phyloP scores from a whole-genome alignment of 2,329 filamentous ascomycete genomes.

The Fusarium scirpi region DNA sequence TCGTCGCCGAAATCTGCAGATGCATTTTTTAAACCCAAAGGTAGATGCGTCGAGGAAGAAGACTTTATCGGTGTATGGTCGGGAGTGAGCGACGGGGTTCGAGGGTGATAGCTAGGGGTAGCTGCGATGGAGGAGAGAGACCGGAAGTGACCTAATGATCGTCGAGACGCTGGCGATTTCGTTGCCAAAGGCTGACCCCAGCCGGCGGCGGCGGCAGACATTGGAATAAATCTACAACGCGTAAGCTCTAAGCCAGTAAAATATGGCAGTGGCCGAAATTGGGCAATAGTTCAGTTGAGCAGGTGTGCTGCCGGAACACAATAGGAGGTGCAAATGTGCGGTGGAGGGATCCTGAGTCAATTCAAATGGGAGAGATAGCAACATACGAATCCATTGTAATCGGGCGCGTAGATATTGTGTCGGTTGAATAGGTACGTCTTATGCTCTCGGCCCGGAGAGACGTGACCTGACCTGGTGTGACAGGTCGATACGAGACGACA shows the following conservation, averaged over 20 bases:
- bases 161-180: slow-evolving; percentile 45
- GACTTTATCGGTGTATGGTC: slow-evolving; percentile 56
- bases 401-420: slow-evolving; percentile 38
- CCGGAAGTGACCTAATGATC: slow-evolving; percentile 63
- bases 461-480: slow-evolving; percentile 44
- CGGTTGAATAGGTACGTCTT: slow-evolving; percentile 43
- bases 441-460: slow-evolving; percentile 43
- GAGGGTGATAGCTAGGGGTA: slow-evolving; percentile 54
- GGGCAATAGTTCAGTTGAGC: slow-evolving; percentile 23
- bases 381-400: slow-evolving; percentile 51
- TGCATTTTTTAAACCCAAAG: slow-evolving; percentile 54
- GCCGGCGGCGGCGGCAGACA: slow-evolving; percentile 59
- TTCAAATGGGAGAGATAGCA: slow-evolving; percentile 27
- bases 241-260: slow-evolving; percentile 28
- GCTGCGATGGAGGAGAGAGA: slow-evolving; percentile 66
- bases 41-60: slow-evolving; percentile 53
- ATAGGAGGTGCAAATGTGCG: slow-evolving; percentile 12
- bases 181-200: slow-evolving; percentile 60
- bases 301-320: slow-evolving; percentile 13
- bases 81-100: slow-evolving; percentile 51
- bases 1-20: slow-evolving; percentile 65
- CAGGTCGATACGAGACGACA: slow-evolving; percentile 30
- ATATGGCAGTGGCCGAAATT: slow-evolving; percentile 17
- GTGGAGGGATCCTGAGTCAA: slow-evolving; percentile 30
- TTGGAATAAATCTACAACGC: slow-evolving; percentile 60